A percentile compares a stretch with the other conserved stretches of the same genome.
These are phyloP conservation scores for Aspergillus bombycis DNA, from an alignment of 2,329 filamentous ascomycete species.

Conservation along the genomic window DNA sequence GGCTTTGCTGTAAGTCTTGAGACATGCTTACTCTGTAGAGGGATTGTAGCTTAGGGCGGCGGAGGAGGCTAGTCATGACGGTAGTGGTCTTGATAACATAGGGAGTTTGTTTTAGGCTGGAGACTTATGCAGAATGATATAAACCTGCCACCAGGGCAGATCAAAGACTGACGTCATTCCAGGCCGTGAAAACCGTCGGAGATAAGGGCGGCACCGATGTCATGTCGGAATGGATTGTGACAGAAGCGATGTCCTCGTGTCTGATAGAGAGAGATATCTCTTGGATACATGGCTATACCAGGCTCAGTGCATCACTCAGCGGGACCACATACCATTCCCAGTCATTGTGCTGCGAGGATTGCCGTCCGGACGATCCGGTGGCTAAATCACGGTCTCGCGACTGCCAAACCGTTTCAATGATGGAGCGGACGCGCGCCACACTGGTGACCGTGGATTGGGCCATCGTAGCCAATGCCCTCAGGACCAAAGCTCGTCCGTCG, in stretches of 20 bases:
- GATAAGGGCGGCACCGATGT: not conserved
- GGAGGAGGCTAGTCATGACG: not conserved
- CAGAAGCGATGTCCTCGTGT: not conserved
- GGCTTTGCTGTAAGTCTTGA: not conserved
- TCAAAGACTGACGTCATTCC: not conserved
- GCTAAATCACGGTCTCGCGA: conserved; percentile 30
- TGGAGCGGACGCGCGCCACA: conserved; percentile 38
- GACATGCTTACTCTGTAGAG: not conserved
- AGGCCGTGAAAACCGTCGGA: not conserved
- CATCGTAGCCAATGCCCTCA: conserved; percentile 5
- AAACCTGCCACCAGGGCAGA: no score
- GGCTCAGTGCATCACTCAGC: conserved; percentile 9
- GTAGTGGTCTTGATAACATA: not conserved
- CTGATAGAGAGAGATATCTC: not conserved
- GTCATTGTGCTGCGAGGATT: conserved; percentile 6
- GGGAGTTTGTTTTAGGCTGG: no score
- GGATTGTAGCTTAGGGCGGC: not conserved
- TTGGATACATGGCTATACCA: not conserved
- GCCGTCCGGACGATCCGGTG: not conserved
- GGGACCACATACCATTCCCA: conserved; percentile 12
- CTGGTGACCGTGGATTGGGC: conserved; percentile 29
- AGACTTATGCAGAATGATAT: not conserved
- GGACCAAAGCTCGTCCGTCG: not conserved
- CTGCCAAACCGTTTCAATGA: conserved; percentile 46
- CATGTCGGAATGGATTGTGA: not conserved